A percentile compares a stretch with the other conserved stretches of the same genome.
phyloP scores from a whole-genome alignment of 1,284 basidiomycete species.

The Erythrobasidium hasegawianum region DNA sequence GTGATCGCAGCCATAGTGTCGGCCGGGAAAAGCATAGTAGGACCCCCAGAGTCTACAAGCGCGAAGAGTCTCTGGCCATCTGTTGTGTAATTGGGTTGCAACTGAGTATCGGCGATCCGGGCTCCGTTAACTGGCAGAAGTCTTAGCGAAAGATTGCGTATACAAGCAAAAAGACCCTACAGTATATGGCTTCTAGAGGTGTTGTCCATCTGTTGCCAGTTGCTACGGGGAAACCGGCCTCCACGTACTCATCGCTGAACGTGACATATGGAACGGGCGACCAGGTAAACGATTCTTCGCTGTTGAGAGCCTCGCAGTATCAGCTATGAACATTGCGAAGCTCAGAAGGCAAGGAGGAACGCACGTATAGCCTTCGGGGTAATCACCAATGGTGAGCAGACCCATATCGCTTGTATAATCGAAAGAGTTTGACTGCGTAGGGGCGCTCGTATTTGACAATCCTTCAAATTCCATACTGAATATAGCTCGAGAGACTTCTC shows the following conservation, averaged over 20 bases:
- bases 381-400: conserved; percentile 23
- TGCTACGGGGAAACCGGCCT: conserved; percentile 9
- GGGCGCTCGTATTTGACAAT: neutral
- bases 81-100: conserved; percentile 7
- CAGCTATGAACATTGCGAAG: too few relatives aligned
- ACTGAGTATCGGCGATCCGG: conserved; percentile 2
- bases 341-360: neutral
- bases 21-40: neutral
- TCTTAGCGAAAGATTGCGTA: too few relatives aligned
- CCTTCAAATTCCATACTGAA: conserved; percentile 21
- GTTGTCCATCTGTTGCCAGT: conserved; percentile 33
- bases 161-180: conserved; percentile 2
- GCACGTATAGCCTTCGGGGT: conserved; percentile 18
- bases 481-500: conserved; percentile 11
- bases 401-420: conserved; percentile 20
- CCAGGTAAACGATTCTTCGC: conserved; percentile 26
- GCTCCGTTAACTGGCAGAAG: conserved; percentile 11
- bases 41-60: conserved; percentile 1
- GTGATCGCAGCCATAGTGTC: neutral
- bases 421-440: conserved; percentile 5
- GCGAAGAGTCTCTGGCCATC: conserved; percentile 6
- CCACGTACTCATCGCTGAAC: conserved; percentile 14
- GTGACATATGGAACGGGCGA: conserved; percentile 25
- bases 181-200: conserved; percentile 27
- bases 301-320: too few relatives aligned